Percentiles rank a stretch among this genome's conserved stretches.
Conservation (phyloP, 2,329 filamentous ascomycete species). For the Akanthomyces muscarius region DNA sequence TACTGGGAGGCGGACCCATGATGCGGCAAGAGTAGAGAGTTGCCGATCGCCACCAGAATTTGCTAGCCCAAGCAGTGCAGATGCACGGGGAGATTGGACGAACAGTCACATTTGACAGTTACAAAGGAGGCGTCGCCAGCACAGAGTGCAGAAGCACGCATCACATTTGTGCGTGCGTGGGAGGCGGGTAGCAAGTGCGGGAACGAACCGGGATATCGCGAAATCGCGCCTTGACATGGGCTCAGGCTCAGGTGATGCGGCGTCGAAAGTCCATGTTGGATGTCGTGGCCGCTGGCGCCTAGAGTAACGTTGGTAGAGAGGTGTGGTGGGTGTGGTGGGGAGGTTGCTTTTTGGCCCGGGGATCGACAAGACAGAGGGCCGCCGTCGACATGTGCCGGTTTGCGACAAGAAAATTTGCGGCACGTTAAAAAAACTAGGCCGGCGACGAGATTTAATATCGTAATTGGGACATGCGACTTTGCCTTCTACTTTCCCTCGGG, state of each 20-base stretch:
- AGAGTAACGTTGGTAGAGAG: background rate
- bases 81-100: background rate
- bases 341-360: background rate
- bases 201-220: background rate
- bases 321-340: background rate
- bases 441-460: background rate
- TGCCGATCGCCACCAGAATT: background rate
- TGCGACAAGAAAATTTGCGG: background rate
- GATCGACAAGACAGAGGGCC: background rate
- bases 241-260: conserved; percentile 6
- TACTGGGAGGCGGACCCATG: background rate
- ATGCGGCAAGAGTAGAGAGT: background rate
- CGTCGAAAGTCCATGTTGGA: background rate
- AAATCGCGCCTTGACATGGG: background rate
- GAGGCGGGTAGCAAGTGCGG: background rate
- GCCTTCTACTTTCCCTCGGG: background rate
- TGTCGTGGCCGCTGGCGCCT: background rate
- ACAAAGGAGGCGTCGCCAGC: background rate
- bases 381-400: background rate
- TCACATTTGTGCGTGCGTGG: background rate
- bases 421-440: too few species aligned
- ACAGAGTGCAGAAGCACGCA: background rate
- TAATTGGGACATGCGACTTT: background rate
- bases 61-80: background rate
- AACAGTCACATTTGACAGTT: background rate